A percentile compares a stretch with the other conserved stretches of the same genome.
Evolutionary conservation across 352 stramenopile species (phyloP).

Genomic region (Globisporangium canariense): DNA sequence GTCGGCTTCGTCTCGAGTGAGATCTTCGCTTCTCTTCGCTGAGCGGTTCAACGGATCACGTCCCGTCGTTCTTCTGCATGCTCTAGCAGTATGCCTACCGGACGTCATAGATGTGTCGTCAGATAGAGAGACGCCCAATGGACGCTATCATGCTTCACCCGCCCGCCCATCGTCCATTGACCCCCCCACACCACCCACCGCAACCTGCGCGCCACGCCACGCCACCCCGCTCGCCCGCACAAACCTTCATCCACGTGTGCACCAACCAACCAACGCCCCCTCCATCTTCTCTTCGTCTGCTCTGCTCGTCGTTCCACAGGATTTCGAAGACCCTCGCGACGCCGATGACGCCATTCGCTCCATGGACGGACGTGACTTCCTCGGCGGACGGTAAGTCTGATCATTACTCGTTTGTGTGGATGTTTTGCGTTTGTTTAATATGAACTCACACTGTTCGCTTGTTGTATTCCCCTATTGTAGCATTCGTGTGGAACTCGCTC

Average conservation of each 20-base stretch:
- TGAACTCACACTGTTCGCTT: slow-evolving; percentile 1
- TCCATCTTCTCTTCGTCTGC: slow-evolving; percentile 43
- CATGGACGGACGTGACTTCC: slow-evolving; percentile 84
- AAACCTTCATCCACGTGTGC: slow-evolving; percentile 20
- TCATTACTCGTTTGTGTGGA: not conserved
- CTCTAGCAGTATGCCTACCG: not conserved
- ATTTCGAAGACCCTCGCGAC: slow-evolving; percentile 88
- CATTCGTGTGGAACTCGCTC: slow-evolving; percentile 79
- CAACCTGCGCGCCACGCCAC: slow-evolving; percentile 7
- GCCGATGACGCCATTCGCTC: slow-evolving; percentile 84
- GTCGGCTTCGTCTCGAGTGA: slow-evolving; percentile 1
- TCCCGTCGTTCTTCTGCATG: not conserved
- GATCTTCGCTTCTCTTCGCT: not conserved
- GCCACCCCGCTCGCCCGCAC: slow-evolving; percentile 18
- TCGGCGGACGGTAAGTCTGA: slow-evolving; percentile 64
- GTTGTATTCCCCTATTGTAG: slow-evolving; percentile 20
- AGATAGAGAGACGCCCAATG: not conserved
- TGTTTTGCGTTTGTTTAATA: not conserved
- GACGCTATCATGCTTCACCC: not conserved
- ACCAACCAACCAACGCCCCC: slow-evolving; percentile 38
- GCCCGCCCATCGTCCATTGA: slow-evolving; percentile 28
- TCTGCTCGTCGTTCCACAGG: slow-evolving; percentile 64
- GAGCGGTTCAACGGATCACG: too few relatives aligned
- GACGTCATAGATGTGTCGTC: not conserved
- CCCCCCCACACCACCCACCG: not conserved